Percentiles rank a stretch among this genome's conserved stretches.
These are phyloP conservation scores for Detonula confervacea DNA, from an alignment of 352 stramenopile genomes.

Conservation along the genomic window DNA sequence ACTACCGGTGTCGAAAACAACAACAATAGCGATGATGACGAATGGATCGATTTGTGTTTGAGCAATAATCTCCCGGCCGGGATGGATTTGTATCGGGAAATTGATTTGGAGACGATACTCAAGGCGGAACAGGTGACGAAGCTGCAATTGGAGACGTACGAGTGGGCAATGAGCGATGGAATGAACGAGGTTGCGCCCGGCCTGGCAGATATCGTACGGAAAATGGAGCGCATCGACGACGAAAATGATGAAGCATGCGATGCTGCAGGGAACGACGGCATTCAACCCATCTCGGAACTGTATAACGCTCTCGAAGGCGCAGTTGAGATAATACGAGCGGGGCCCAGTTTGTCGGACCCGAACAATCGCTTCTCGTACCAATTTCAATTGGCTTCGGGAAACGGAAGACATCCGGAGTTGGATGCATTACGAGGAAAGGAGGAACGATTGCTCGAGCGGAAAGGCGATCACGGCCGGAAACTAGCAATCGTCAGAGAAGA, in stretches of 20 bases:
- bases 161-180: constrained; percentile 55
- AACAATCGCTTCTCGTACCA: constrained; percentile 41
- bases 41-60: constrained; percentile 65
- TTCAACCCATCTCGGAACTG: constrained; percentile 38
- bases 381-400: constrained; percentile 40
- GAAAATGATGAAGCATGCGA: constrained; percentile 2
- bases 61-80: constrained; percentile 16
- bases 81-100: constrained; percentile 45
- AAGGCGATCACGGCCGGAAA: constrained; percentile 34
- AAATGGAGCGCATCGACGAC: constrained; percentile 31
- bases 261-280: not conserved
- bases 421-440: constrained; percentile 32
- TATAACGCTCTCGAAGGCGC: constrained; percentile 42
- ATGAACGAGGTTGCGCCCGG: constrained; percentile 39
- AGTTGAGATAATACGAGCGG: constrained; percentile 63
- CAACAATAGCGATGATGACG: constrained; percentile 77
- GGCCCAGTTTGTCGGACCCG: constrained; percentile 16
- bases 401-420: constrained; percentile 35
- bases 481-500: constrained; percentile 49
- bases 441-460: constrained; percentile 46
- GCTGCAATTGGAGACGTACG: constrained; percentile 56
- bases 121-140: constrained; percentile 76
- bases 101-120: constrained; percentile 71
- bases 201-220: constrained; percentile 50
- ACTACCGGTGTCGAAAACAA: constrained; percentile 50